Evolutionary conservation across 805 yeast genomes (phyloP).

Genomic region (Wickerhamiella vanderwaltii): DNA sequence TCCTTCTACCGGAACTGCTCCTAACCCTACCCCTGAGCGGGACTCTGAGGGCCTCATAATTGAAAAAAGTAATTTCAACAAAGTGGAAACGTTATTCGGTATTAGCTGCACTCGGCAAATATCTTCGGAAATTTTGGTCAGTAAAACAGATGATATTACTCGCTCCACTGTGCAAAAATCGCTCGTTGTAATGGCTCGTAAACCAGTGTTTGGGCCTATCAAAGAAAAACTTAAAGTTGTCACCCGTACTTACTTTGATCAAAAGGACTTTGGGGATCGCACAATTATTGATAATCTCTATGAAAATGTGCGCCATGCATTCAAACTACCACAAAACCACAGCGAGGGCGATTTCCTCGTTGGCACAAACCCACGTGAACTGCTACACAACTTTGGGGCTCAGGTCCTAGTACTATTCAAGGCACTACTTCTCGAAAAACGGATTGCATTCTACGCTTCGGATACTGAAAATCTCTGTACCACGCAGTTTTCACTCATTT

Average conservation of each 20-base stretch:
- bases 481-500: constrained; percentile 69
- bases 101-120: constrained; percentile 88
- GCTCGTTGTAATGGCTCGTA: constrained; percentile 70
- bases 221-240: constrained; percentile 84
- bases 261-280: constrained; percentile 61
- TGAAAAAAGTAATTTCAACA: constrained; percentile 30
- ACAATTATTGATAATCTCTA: constrained; percentile 55
- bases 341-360: constrained; percentile 52
- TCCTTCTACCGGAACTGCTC: constrained; percentile 35
- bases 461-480: constrained; percentile 72
- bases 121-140: constrained; percentile 44
- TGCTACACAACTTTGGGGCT: constrained; percentile 46
- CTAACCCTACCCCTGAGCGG: constrained; percentile 31
- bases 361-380: constrained; percentile 59
- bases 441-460: constrained; percentile 62
- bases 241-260: constrained; percentile 75
- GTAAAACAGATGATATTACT: constrained; percentile 51
- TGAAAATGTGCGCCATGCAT: constrained; percentile 39
- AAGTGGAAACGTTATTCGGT: constrained; percentile 72
- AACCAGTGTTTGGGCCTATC: constrained; percentile 75
- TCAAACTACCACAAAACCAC: constrained; percentile 22
- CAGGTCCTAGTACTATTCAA: constrained; percentile 59
- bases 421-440: constrained; percentile 62
- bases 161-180: constrained; percentile 87
- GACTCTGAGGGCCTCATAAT: constrained; percentile 31